A percentile compares a stretch with the other conserved stretches of the same genome.
Evolutionary conservation across 495 filamentous ascomycete species (phyloP).

Genomic region (Geopyxis carbonaria): DNA sequence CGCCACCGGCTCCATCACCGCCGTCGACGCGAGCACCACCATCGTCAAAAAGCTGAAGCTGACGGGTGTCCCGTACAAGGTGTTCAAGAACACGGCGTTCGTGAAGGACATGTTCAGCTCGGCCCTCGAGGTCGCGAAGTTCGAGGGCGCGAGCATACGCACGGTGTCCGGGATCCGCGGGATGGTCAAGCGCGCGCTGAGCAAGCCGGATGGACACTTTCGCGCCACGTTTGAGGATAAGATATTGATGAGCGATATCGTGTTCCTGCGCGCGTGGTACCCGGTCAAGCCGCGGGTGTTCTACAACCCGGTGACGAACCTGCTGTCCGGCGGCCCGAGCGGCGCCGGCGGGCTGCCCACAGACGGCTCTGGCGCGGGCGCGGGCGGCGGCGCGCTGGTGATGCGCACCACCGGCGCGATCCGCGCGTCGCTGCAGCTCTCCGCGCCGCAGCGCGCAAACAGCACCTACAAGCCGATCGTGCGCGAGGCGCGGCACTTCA

Average conservation of each 20-base stretch:
- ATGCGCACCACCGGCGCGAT: slow-evolving; percentile 96
- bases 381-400: slow-evolving; percentile 66
- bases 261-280: slow-evolving; percentile 93
- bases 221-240: slow-evolving; percentile 97
- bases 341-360: no score
- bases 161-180: slow-evolving; percentile 91
- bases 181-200: slow-evolving; percentile 85
- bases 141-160: slow-evolving; percentile 86
- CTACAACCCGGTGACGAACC: slow-evolving; percentile 92
- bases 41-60: slow-evolving; percentile 99
- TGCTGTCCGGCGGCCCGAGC: slow-evolving; percentile 45
- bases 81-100: slow-evolving; percentile 98
- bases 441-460: slow-evolving; percentile 62
- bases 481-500: slow-evolving; percentile 71
- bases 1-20: slow-evolving; percentile 80
- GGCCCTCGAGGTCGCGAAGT: slow-evolving; percentile 86
- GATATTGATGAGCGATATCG: slow-evolving; percentile 86
- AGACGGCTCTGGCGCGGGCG: no score
- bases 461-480: slow-evolving; percentile 70
- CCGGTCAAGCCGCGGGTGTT: slow-evolving; percentile 84
- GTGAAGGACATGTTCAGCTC: slow-evolving; percentile 97
- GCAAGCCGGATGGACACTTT: slow-evolving; percentile 86
- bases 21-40: slow-evolving; percentile 81
- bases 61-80: slow-evolving; percentile 80
- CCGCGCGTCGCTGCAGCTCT: slow-evolving; percentile 53